phyloP scores from a whole-genome alignment of 2,329 filamentous ascomycete genomes.

The Colletotrichum sp. region DNA sequence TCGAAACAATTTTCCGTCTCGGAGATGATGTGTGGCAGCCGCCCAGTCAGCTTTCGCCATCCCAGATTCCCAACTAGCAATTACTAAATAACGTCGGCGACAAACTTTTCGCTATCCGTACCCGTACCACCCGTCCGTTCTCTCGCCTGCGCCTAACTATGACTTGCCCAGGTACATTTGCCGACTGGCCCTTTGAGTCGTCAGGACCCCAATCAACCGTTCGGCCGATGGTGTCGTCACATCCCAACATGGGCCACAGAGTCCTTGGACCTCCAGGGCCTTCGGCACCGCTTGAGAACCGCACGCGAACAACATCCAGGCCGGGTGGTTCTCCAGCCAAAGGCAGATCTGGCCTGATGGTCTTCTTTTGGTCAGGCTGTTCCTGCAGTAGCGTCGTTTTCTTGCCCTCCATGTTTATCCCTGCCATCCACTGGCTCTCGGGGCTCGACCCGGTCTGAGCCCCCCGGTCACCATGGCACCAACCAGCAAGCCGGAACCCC shows the following conservation, averaged over 20 bases:
- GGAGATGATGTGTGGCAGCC: neutral
- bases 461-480: neutral
- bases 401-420: neutral
- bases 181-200: neutral
- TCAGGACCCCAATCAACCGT: neutral
- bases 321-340: neutral
- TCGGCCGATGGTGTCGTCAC: neutral
- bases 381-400: slow-evolving; percentile 19
- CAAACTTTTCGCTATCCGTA: neutral
- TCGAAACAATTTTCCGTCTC: neutral
- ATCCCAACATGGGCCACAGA: neutral
- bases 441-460: slow-evolving; percentile 2
- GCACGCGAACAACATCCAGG: neutral
- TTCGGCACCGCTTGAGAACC: neutral
- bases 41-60: neutral
- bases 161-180: neutral
- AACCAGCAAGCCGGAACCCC: slow-evolving; percentile 2
- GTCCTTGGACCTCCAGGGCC: neutral
- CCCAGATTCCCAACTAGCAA: neutral
- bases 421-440: neutral
- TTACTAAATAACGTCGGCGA: neutral
- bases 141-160: neutral
- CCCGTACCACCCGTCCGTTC: neutral
- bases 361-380: slow-evolving; percentile 5
- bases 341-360: slow-evolving; percentile 5